phyloP scores from a whole-genome alignment of 1,139 yeast species.

The Suhomyces yuchorum region DNA sequence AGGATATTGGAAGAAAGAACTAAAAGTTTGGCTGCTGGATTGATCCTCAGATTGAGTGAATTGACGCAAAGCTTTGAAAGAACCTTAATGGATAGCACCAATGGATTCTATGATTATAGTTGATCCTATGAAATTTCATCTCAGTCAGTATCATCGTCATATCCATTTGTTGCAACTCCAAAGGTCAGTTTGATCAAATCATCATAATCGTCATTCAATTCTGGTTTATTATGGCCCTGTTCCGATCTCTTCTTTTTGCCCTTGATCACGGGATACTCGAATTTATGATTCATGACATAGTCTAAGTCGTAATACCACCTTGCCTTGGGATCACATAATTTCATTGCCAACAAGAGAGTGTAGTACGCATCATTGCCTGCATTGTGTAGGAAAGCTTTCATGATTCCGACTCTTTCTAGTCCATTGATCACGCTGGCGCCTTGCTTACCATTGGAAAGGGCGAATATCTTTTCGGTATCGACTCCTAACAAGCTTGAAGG shows the following conservation, averaged over 20 bases:
- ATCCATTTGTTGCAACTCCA: background rate
- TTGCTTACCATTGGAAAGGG: slow-evolving; percentile 40
- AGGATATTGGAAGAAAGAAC: slow-evolving; percentile 45
- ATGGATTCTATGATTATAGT: slow-evolving; percentile 13
- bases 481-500: slow-evolving; percentile 37
- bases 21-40: slow-evolving; percentile 54
- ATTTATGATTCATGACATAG: background rate
- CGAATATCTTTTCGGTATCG: slow-evolving; percentile 59
- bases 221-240: background rate
- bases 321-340: slow-evolving; percentile 55
- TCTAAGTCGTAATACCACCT: slow-evolving; percentile 37
- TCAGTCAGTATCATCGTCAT: too few relatives aligned
- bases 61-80: slow-evolving; percentile 20
- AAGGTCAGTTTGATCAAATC: background rate
- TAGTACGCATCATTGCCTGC: slow-evolving; percentile 85
- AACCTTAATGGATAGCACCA: slow-evolving; percentile 20
- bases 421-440: slow-evolving; percentile 56
- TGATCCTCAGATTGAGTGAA: slow-evolving; percentile 41
- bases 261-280: background rate
- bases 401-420: slow-evolving; percentile 54
- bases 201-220: background rate
- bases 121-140: too few relatives aligned
- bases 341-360: slow-evolving; percentile 57
- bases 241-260: slow-evolving; percentile 2
- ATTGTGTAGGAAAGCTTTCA: slow-evolving; percentile 68